Percentiles rank a stretch among this genome's conserved stretches.
Conservation (phyloP, 2,329 filamentous ascomycete genomes). For the Plectosphaerella plurivora region DNA sequence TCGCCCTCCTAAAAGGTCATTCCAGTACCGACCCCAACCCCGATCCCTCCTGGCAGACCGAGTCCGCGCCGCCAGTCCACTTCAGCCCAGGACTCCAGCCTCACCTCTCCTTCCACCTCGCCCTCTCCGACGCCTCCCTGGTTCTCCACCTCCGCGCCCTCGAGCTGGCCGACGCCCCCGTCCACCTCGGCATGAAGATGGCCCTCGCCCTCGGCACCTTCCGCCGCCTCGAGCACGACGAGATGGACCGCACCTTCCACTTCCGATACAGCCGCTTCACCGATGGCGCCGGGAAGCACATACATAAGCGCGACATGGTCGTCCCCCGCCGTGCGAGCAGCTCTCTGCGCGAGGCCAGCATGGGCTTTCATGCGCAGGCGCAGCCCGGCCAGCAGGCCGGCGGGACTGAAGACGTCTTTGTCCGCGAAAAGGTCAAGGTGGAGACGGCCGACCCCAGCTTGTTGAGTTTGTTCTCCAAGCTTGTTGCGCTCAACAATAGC, state of each 20-base stretch:
- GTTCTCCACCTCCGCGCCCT: slow-evolving; percentile 67
- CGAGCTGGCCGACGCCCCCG: slow-evolving; percentile 59
- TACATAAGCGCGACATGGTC: slow-evolving; percentile 3
- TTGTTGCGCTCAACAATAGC: slow-evolving; percentile 71
- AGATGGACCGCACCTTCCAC: slow-evolving; percentile 71
- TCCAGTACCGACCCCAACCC: slow-evolving; percentile 24
- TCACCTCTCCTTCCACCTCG: slow-evolving; percentile 70
- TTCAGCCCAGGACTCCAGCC: slow-evolving; percentile 43
- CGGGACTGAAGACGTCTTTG: slow-evolving; percentile 59
- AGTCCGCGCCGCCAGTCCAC: slow-evolving; percentile 37
- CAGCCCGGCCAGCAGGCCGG: slow-evolving; percentile 1
- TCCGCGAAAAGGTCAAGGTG: slow-evolving; percentile 84
- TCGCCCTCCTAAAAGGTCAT: slow-evolving; percentile 51
- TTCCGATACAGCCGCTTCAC: slow-evolving; percentile 39
- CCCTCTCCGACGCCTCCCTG: slow-evolving; percentile 65
- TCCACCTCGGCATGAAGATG: slow-evolving; percentile 61
- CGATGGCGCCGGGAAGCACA: slow-evolving; percentile 13
- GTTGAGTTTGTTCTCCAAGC: slow-evolving; percentile 77
- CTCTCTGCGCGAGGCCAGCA: background rate
- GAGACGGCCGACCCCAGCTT: slow-evolving; percentile 86
- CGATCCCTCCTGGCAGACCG: slow-evolving; percentile 38
- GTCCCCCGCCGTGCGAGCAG: slow-evolving; percentile 7
- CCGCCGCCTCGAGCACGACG: slow-evolving; percentile 67
- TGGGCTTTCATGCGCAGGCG: slow-evolving; percentile 1
- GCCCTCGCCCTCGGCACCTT: slow-evolving; percentile 65